Base-by-base conservation (phyloP, 805 yeast genomes). In the Lipomyces yamanashiensis region DNA sequence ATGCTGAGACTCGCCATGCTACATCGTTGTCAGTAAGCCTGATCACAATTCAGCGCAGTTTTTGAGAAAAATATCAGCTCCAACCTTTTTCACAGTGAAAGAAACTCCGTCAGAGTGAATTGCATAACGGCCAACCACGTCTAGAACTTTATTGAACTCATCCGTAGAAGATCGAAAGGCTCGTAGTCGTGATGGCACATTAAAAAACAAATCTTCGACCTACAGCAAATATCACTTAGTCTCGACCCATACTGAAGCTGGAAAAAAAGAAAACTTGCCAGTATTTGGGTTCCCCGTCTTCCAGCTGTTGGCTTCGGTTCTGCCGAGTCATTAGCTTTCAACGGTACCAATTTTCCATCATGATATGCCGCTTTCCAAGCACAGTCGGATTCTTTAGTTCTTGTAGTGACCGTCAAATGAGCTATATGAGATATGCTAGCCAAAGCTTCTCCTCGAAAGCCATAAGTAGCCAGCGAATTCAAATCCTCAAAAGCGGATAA, bases 391-490 rank as follows among this genome's bases (percentile, higher is more conserved):
- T 77, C 81, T 7, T 68, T 71, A 0, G 89, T 85, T 75, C 89
- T 92, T 0, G 98, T 90, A 1, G 87, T 81, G 6, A 95, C 96
- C 0, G 90, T 81, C 1, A 95, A 78, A 62, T 92, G 87, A 0
- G 98, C 82, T 21, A 95, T 87, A 72, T 93, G 97, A 0, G 97
- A 91, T 7, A 95, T 92, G 73, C 95, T 87, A 1, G 98, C 97
- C 54, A 95, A 79, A 0, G 99, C 99, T 75, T 95, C 99, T 15
- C 99, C 99, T 60, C 99, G 81, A 74, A 95, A 95, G 4, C 99
- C 99, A 74, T 91, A 91, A 0, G 98, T 92, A 23, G 83, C 78
- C 28, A 95, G 84, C 3, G 81, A 74, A 55, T 79, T 78, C 62
- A 95, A 80, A 74, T 95, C 99, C 56, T 89, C 93, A 73, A 89